Evolutionary conservation across 148 eudicot species (phyloP), one percentile per base, ranked within the genome.

Genomic region (Camellia sinensis): DNA sequence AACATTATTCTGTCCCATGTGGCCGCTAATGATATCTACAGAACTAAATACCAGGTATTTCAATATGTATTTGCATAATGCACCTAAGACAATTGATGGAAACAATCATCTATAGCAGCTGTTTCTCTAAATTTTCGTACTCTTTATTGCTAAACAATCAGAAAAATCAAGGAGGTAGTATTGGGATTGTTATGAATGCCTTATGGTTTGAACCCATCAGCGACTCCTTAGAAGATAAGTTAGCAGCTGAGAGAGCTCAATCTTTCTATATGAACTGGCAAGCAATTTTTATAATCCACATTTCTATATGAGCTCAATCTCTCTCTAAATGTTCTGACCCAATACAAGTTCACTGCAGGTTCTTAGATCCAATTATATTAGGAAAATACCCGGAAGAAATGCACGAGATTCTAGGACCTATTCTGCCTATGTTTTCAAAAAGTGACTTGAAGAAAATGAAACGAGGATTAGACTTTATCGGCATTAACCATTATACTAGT

Each of bases 401-500:
- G 93, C 80, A 78, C 50, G 74, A 64, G 45, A 81, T 90, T 78
- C 80, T 90, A 22, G 91, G 90, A 74, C 64, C 89, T 17, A 71
- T 54, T 66, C 80, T 93, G 82, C 97, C 97, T 3, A 75, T 3
- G 12, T 91, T 90, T 79, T 79, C 91, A 14, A 67, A 73, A 56
- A 52, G 80, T 15, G 87, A 89, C 69, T 54, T 80, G 73, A 73
- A 83, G 71, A 64, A 70, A 45, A 71, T 93, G 75, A 78, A 81
- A 22, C 73, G 84, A 19, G 86, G 86, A 15, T 44, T 83, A 15
- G 97, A 91, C 80, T 93, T 93, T 79, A 90, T 91, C 52, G 97
- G 95, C 64, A 87, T 91, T 71, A 93, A 93, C 81, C 95, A 93
- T 60, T 93, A 91, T 75, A 89, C 92, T 10, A 89, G 91, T 73